Evolutionary conservation across 805 yeast species (phyloP).

Genomic region (Yarrowia divulgata): DNA sequence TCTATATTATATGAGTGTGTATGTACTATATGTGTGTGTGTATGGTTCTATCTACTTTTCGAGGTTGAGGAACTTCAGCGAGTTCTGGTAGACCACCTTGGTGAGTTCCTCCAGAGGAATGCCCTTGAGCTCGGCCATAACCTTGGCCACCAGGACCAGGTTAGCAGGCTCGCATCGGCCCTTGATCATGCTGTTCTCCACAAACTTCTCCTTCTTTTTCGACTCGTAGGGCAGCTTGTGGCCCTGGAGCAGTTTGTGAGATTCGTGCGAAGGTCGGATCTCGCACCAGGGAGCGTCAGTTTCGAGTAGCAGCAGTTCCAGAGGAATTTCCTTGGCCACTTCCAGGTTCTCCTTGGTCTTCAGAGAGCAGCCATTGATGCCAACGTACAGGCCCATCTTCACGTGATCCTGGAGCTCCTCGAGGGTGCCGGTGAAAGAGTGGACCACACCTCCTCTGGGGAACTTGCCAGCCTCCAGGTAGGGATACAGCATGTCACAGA

Average conservation of each 20-base stretch:
- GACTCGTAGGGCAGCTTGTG: conserved; percentile 60
- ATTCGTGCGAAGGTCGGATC: conserved; percentile 80
- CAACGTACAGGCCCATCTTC: conserved; percentile 68
- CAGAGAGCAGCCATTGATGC: conserved; percentile 93
- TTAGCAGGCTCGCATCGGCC: conserved; percentile 93
- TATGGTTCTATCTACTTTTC: conserved; percentile 25
- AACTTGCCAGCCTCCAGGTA: conserved; percentile 56
- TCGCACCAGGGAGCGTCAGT: conserved; percentile 99
- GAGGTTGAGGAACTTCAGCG: conserved; percentile 34
- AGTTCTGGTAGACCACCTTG: conserved; percentile 14
- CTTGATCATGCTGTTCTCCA: conserved; percentile 61
- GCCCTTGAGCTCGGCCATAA: conserved; percentile 60
- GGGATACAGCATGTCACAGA: conserved; percentile 67
- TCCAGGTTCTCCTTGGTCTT: conserved; percentile 75
- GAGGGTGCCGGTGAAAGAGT: conserved; percentile 87
- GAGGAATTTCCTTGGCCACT: conserved; percentile 72
- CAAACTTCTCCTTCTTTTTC: conserved; percentile 69
- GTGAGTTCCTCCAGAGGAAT: conserved; percentile 54
- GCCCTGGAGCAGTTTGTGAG: conserved; percentile 58
- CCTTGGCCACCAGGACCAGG: conserved; percentile 79
- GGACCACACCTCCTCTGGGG: conserved; percentile 78
- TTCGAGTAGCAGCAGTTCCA: conserved; percentile 76
- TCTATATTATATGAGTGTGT: conserved; percentile 13
- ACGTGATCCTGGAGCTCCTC: conserved; percentile 68
- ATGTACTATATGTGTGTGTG: not conserved